Evolutionary conservation across 495 filamentous ascomycete species (phyloP).

Genomic region (Xylaria telfairii): DNA sequence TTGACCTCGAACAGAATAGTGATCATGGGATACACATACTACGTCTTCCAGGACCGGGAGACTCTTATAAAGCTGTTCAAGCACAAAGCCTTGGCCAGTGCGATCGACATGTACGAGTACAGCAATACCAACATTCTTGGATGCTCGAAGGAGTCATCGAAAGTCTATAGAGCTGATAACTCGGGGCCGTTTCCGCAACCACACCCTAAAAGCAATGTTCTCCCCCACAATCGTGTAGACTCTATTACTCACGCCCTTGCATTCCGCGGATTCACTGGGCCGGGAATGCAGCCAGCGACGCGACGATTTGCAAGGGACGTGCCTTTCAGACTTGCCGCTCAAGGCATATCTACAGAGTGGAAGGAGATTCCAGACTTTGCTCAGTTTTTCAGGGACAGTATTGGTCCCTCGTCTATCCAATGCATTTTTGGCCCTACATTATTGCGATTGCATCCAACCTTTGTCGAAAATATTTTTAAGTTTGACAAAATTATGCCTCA

Average conservation of each 20-base stretch:
- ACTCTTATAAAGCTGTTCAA: conserved; percentile 14
- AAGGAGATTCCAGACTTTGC: conserved; percentile 19
- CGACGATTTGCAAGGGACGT: not conserved
- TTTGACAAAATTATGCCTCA: conserved; percentile 12
- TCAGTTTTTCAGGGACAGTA: conserved; percentile 13
- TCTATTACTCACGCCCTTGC: conserved; percentile 7
- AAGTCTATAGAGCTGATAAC: conserved; percentile 14
- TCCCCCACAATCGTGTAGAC: conserved; percentile 10
- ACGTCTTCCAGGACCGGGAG: conserved; percentile 25
- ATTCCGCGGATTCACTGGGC: conserved; percentile 6
- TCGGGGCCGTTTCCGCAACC: conserved; percentile 17
- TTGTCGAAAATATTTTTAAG: conserved; percentile 18
- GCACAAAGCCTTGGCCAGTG: conserved; percentile 9
- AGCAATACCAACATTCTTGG: conserved; percentile 16
- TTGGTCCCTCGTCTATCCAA: conserved; percentile 12
- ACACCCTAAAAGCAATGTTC: conserved; percentile 16
- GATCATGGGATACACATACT: conserved; percentile 12
- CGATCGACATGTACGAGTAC: conserved; percentile 14
- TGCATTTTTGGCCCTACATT: conserved; percentile 19
- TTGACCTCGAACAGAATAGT: conserved; percentile 18
- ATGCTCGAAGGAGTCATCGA: conserved; percentile 13
- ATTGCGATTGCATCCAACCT: conserved; percentile 3
- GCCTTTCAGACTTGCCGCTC: not conserved
- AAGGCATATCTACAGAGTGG: conserved; percentile 20
- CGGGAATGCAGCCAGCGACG: conserved; percentile 3